Conservation (phyloP, 768 basidiomycete species). For the Clathrus columnatus region DNA sequence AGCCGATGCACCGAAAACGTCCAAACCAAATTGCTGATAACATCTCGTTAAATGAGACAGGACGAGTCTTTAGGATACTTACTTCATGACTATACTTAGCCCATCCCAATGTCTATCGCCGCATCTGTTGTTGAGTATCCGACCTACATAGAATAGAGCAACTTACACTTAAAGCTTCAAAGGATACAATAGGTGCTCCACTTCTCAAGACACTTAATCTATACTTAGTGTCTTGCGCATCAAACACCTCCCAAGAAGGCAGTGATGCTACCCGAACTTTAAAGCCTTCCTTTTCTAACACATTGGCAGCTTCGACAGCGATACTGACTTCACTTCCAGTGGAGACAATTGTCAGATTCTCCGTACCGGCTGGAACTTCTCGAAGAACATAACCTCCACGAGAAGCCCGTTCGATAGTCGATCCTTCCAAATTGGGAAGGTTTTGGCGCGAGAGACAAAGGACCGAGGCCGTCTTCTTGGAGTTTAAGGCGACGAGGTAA, state of each 20-base stretch:
- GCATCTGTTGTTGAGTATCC: constrained; percentile 1
- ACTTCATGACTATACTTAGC: constrained; percentile 82
- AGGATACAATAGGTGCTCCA: constrained; percentile 81
- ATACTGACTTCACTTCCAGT: constrained; percentile 86
- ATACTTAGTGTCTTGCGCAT: constrained; percentile 74
- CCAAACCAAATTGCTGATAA: constrained; percentile 57
- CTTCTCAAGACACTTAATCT: constrained; percentile 76
- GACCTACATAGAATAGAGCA: not conserved
- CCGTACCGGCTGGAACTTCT: constrained; percentile 51
- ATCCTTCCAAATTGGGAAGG: constrained; percentile 85
- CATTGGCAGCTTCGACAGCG: constrained; percentile 76
- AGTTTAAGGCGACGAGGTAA: constrained; percentile 70
- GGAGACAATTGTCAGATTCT: constrained; percentile 84
- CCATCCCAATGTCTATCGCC: constrained; percentile 63
- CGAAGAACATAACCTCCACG: constrained; percentile 87
- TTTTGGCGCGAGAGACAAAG: constrained; percentile 82
- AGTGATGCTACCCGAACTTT: constrained; percentile 79
- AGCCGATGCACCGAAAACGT: constrained; percentile 80
- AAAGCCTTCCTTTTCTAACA: constrained; percentile 68
- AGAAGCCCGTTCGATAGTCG: constrained; percentile 72
- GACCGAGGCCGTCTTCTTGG: constrained; percentile 72
- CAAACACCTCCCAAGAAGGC: constrained; percentile 86
- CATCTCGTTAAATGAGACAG: constrained; percentile 8
- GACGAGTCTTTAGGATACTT: constrained; percentile 14
- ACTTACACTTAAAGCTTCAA: constrained; percentile 70